Percentiles rank a stretch among this genome's conserved stretches.
phyloP scores from a whole-genome alignment of 1,284 basidiomycete species.

The Serendipita sp. region DNA sequence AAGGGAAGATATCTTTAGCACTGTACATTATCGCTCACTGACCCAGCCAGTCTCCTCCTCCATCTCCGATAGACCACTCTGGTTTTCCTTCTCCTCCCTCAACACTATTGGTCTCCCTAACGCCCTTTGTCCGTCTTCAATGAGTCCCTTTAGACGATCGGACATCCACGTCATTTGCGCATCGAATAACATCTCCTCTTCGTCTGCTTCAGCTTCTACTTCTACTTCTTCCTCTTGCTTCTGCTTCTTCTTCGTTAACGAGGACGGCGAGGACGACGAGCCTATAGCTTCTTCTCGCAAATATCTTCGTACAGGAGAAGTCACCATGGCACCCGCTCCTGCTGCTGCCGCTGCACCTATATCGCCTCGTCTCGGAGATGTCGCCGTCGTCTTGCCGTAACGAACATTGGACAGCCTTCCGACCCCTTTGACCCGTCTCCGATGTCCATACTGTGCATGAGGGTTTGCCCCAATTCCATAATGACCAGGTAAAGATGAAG shows the following conservation, averaged over 20 bases:
- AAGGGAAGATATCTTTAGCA: background rate
- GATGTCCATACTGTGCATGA: no score
- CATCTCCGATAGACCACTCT: conserved; percentile 48
- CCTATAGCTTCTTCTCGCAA: background rate
- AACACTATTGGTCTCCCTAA: conserved; percentile 50
- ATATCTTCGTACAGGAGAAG: background rate
- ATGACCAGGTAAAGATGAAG: no score
- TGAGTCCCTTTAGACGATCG: conserved; percentile 46
- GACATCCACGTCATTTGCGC: conserved; percentile 62
- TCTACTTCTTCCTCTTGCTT: background rate
- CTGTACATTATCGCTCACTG: background rate
- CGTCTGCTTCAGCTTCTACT: background rate
- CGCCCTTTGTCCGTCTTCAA: conserved; percentile 58
- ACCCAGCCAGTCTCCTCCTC: conserved; percentile 22
- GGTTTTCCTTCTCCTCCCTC: conserved; percentile 45
- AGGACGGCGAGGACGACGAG: background rate
- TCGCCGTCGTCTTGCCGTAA: no score
- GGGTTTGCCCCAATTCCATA: no score
- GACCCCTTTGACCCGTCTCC: no score
- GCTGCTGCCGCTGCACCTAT: no score
- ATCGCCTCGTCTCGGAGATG: no score
- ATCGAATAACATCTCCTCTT: background rate
- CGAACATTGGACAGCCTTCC: no score
- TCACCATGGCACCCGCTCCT: no score
- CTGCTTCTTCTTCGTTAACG: background rate